Percentiles rank a stretch among this genome's conserved stretches.
These are phyloP conservation scores for Colletotrichum sp. DNA, from an alignment of 2,329 filamentous ascomycete species.

Conservation along the genomic window DNA sequence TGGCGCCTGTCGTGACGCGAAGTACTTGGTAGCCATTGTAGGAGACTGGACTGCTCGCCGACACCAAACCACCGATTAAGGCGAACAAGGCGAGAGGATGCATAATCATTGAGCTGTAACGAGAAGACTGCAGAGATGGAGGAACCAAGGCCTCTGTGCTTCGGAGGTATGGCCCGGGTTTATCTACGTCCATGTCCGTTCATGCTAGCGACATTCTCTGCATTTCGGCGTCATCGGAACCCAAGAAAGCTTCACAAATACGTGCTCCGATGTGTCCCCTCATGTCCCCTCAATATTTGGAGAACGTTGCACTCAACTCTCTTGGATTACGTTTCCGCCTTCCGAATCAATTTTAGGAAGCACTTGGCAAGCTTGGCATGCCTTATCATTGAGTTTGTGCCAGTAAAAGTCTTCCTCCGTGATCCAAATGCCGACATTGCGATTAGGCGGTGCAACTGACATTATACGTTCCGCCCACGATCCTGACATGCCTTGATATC, in stretches of 20 bases:
- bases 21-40: conserved; percentile 14
- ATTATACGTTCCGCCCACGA: background rate
- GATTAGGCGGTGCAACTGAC: background rate
- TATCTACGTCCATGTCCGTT: background rate
- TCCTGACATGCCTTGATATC: background rate
- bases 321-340: background rate
- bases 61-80: background rate
- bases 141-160: background rate
- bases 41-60: background rate
- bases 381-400: background rate
- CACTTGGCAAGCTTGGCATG: background rate
- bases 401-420: background rate
- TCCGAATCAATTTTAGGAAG: background rate
- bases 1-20: conserved; percentile 8
- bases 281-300: background rate
- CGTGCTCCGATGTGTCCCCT: background rate
- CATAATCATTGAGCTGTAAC: background rate
- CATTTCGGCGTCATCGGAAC: background rate
- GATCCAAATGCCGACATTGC: background rate
- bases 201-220: background rate
- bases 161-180: background rate
- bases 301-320: background rate
- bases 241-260: background rate
- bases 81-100: background rate
- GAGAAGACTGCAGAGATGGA: background rate